Percentiles rank a stretch among this genome's conserved stretches.
Evolutionary conservation across 306 rosid species (phyloP).

Genomic region (Casuarina equisetifolia): DNA sequence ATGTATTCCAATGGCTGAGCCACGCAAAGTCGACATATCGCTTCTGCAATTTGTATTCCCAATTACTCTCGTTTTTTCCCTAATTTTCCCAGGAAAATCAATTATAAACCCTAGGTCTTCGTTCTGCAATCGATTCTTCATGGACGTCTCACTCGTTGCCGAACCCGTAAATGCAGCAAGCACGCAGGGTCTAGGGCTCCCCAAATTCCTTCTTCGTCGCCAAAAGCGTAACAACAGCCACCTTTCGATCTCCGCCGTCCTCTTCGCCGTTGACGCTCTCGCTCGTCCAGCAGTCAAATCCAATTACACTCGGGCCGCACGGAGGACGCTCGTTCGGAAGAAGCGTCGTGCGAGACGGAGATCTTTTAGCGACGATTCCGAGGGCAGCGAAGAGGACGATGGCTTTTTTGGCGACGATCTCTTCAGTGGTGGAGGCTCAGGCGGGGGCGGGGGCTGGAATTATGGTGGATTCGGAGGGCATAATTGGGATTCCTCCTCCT

Average conservation of each 20-base stretch:
- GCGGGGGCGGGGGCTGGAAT: slow-evolving; percentile 78
- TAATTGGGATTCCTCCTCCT: slow-evolving; percentile 57
- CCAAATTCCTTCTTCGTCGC: slow-evolving; percentile 47
- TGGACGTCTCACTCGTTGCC: slow-evolving; percentile 50
- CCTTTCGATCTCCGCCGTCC: slow-evolving; percentile 58
- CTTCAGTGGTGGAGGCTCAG: slow-evolving; percentile 44
- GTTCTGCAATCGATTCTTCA: slow-evolving; percentile 5
- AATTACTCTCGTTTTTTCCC: background rate
- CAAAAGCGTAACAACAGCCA: slow-evolving; percentile 20
- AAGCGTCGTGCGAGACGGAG: slow-evolving; percentile 66
- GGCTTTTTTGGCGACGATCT: slow-evolving; percentile 51
- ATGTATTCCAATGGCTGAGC: too few relatives aligned
- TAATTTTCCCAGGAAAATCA: slow-evolving; percentile 20
- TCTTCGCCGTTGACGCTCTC: slow-evolving; percentile 55
- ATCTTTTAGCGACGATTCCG: slow-evolving; percentile 41
- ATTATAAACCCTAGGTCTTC: background rate
- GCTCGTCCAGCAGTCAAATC: slow-evolving; percentile 78
- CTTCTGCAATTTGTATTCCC: background rate
- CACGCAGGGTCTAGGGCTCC: slow-evolving; percentile 49
- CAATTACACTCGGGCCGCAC: slow-evolving; percentile 29
- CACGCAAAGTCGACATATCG: slow-evolving; percentile 5
- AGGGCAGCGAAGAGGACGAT: slow-evolving; percentile 40
- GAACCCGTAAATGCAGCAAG: slow-evolving; percentile 50
- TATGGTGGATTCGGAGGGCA: slow-evolving; percentile 62
- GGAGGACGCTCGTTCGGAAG: slow-evolving; percentile 55